A percentile compares a stretch with the other conserved stretches of the same genome.
phyloP scores from a whole-genome alignment of 169 alveolate genomes.

The Cryptosporidium canis region DNA sequence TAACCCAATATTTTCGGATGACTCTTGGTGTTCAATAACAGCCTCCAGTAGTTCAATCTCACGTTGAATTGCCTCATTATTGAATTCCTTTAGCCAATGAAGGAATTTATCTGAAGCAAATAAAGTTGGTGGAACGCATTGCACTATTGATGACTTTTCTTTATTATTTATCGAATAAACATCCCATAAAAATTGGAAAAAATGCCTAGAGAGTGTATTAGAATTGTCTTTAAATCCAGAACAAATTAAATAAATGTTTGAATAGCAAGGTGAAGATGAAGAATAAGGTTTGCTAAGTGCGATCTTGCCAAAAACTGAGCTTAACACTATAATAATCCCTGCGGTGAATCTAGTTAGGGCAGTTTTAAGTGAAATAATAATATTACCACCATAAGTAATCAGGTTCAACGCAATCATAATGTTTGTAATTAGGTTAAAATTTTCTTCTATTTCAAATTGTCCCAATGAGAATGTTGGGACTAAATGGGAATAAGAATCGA shows the following conservation, averaged over 20 bases:
- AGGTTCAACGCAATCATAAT: constrained; percentile 77
- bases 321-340: constrained; percentile 74
- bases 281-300: constrained; percentile 75
- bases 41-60: constrained; percentile 53
- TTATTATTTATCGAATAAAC: constrained; percentile 76
- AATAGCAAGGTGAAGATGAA: constrained; percentile 77
- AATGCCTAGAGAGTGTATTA: constrained; percentile 78
- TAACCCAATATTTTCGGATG: background rate
- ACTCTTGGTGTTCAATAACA: constrained; percentile 54
- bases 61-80: constrained; percentile 20
- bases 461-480: constrained; percentile 60
- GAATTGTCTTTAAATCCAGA: constrained; percentile 76
- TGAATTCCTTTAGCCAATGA: constrained; percentile 59
- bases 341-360: constrained; percentile 77
- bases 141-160: constrained; percentile 74
- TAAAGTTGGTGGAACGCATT: constrained; percentile 72
- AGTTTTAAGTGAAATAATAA: constrained; percentile 75
- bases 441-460: constrained; percentile 43
- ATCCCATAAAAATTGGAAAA: constrained; percentile 81
- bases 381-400: constrained; percentile 75
- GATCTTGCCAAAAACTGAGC: constrained; percentile 78
- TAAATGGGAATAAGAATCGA: constrained; percentile 53
- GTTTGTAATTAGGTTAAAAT: constrained; percentile 7
- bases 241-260: constrained; percentile 76
- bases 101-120: constrained; percentile 67